Evolutionary conservation across 169 alveolate genomes (phyloP).

Genomic region (Plasmodium billcollinsi): DNA sequence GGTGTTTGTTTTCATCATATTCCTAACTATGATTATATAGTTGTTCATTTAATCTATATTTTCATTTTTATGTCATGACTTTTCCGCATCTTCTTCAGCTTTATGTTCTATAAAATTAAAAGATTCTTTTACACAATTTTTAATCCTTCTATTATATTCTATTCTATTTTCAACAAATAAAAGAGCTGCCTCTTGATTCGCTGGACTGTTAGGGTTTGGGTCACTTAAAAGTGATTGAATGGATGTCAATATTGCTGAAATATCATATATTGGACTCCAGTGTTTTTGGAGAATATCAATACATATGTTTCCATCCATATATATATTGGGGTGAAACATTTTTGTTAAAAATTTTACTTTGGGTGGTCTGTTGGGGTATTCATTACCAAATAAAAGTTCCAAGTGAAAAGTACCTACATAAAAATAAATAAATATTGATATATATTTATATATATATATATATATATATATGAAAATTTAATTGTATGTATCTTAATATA

Average conservation of each 20-base stretch:
- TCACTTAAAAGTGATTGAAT: conserved; percentile 97
- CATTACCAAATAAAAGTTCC: conserved; percentile 92
- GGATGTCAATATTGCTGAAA: conserved; percentile 96
- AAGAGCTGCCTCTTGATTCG: conserved; percentile 97
- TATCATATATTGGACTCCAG: conserved; percentile 98
- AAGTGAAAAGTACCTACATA: conserved; percentile 93
- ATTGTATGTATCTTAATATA: too few relatives aligned
- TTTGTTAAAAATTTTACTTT: conserved; percentile 89
- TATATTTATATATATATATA: background rate
- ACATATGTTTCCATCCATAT: conserved; percentile 96
- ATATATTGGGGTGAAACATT: conserved; percentile 95
- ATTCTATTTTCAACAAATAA: conserved; percentile 93
- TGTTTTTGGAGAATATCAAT: conserved; percentile 95
- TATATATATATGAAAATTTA: background rate
- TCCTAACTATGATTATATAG: too few relatives aligned
- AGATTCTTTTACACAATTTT: conserved; percentile 91
- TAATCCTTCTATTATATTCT: conserved; percentile 93
- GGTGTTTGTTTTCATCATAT: too few relatives aligned
- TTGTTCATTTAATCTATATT: too few relatives aligned
- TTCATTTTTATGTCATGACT: conserved; percentile 9
- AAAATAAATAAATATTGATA: background rate
- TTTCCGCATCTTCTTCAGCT: conserved; percentile 26
- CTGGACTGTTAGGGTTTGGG: conserved; percentile 98
- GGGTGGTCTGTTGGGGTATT: conserved; percentile 95
- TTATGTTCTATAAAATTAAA: conserved; percentile 71